phyloP scores from a whole-genome alignment of 139 green algal genomes.

The Ulvella scutata region DNA sequence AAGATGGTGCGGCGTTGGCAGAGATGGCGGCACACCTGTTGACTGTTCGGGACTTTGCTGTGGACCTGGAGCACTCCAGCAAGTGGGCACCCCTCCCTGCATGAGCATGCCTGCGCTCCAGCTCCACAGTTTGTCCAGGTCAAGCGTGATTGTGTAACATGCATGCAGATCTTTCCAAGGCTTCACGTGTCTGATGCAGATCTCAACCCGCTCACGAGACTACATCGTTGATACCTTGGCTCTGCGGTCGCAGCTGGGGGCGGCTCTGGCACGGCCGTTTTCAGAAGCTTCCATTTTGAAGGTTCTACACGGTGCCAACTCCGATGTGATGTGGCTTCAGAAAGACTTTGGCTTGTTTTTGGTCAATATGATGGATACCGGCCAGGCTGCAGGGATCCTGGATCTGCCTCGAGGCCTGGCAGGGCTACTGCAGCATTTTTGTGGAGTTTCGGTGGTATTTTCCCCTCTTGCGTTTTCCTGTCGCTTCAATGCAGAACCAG shows the following conservation, averaged over 20 bases:
- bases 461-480: not conserved
- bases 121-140: too few species aligned
- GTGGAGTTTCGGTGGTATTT: constrained; percentile 15
- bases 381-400: constrained; percentile 57
- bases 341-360: constrained; percentile 87
- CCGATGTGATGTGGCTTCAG: constrained; percentile 79
- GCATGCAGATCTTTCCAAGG: constrained; percentile 39
- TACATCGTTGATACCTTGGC: constrained; percentile 71
- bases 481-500: too few species aligned
- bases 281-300: constrained; percentile 54
- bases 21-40: constrained; percentile 27
- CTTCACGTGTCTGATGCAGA: constrained; percentile 87
- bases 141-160: not conserved
- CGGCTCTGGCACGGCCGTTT: constrained; percentile 44
- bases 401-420: constrained; percentile 40
- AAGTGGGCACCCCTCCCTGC: constrained; percentile 8
- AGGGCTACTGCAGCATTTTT: constrained; percentile 63
- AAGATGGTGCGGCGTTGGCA: constrained; percentile 22
- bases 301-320: constrained; percentile 79
- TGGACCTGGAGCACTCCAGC: constrained; percentile 85
- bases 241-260: constrained; percentile 36
- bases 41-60: constrained; percentile 35
- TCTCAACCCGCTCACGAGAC: constrained; percentile 66
- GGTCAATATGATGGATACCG: constrained; percentile 92
- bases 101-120: too few species aligned